phyloP scores from a whole-genome alignment of 805 yeast genomes.

The Wickerhamomyces rabaulensis region DNA sequence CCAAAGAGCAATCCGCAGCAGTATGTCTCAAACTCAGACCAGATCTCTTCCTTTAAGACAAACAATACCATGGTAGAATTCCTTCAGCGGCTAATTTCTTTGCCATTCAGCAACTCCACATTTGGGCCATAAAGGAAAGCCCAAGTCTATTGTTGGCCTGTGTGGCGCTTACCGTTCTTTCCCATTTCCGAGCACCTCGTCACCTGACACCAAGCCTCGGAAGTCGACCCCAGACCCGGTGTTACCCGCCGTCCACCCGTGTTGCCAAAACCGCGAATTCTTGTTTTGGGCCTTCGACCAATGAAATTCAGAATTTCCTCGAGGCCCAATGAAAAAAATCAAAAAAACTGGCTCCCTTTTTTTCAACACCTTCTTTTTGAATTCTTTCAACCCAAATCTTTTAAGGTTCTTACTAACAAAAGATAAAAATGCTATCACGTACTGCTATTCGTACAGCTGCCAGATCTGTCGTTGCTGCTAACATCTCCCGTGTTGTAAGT shows the following conservation, averaged over 20 bases:
- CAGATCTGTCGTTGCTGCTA: slow-evolving; percentile 65
- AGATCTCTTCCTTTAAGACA: too few species aligned
- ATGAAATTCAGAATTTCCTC: slow-evolving; percentile 7
- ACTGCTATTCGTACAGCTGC: slow-evolving; percentile 81
- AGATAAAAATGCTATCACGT: slow-evolving; percentile 69
- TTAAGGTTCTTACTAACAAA: slow-evolving; percentile 5
- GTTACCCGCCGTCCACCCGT: background rate
- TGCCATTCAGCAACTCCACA: background rate
- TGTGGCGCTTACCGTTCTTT: too few species aligned
- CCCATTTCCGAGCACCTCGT: background rate
- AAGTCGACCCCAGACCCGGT: background rate
- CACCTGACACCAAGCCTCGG: background rate
- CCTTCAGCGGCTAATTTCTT: background rate
- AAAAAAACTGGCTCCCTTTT: slow-evolving; percentile 16
- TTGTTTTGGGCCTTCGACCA: slow-evolving; percentile 3
- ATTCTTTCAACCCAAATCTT: slow-evolving; percentile 2
- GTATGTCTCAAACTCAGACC: too few species aligned
- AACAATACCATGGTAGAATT: background rate
- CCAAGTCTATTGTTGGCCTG: too few species aligned
- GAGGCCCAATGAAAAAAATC: slow-evolving; percentile 21
- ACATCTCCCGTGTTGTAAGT: slow-evolving; percentile 43
- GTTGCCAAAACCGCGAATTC: background rate
- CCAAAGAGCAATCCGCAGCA: too few species aligned
- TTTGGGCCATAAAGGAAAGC: too few species aligned
- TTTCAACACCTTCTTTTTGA: slow-evolving; percentile 13